Conservation (phyloP, 208 protist species). For the Wallacemonas sp. region DNA sequence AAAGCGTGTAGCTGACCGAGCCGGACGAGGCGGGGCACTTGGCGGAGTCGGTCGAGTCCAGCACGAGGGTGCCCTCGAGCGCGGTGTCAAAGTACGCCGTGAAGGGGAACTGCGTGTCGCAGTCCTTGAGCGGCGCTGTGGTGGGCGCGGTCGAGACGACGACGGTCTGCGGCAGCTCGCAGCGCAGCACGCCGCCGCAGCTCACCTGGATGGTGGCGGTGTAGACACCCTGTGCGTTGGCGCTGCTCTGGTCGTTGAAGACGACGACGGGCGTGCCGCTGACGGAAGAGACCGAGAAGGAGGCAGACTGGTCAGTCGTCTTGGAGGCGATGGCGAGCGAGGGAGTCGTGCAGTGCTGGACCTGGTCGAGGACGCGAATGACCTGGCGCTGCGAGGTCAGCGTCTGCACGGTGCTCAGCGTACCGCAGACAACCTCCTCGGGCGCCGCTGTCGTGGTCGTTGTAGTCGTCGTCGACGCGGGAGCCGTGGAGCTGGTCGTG, state of each 20-base stretch:
- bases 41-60: conserved; percentile 23
- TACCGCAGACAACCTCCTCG: conserved; percentile 1
- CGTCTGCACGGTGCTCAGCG: conserved; percentile 7
- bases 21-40: conserved; percentile 33
- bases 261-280: conserved; percentile 22
- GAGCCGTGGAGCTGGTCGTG: conserved; percentile 28
- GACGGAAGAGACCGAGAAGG: conserved; percentile 27
- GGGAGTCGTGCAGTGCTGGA: conserved; percentile 26
- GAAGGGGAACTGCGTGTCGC: conserved; percentile 24
- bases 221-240: conserved; percentile 44
- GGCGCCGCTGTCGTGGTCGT: conserved; percentile 23
- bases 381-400: conserved; percentile 14
- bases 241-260: conserved; percentile 43
- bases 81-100: conserved; percentile 22
- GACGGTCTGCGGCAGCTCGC: conserved; percentile 35
- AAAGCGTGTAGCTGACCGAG: conserved; percentile 14
- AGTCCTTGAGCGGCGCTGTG: conserved; percentile 17
- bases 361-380: conserved; percentile 18
- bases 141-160: conserved; percentile 21
- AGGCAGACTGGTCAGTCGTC: conserved; percentile 8
- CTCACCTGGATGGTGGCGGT: conserved; percentile 36
- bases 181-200: conserved; percentile 40
- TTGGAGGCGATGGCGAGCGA: conserved; percentile 11
- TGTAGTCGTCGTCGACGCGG: conserved; percentile 15
- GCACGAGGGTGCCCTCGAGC: conserved; percentile 16